Conservation (phyloP, 139 green algal species). For the Mychonastes homosphaera region DNA sequence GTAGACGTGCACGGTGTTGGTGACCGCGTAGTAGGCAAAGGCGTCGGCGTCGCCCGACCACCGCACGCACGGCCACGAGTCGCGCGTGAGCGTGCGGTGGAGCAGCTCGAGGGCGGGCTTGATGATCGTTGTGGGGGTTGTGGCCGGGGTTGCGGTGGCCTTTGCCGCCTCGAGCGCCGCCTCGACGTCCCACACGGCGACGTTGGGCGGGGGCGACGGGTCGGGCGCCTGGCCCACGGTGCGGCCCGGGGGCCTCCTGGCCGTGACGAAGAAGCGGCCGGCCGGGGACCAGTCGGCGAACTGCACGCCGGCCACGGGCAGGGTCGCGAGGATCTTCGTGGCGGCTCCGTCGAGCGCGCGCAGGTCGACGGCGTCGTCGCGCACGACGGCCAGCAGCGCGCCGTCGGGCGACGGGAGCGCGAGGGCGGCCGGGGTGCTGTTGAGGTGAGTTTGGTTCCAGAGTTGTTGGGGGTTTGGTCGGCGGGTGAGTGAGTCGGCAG, state of each 20-base stretch:
- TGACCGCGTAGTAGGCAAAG: constrained; percentile 51
- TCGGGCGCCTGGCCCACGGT: too few species aligned
- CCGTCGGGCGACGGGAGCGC: constrained; percentile 26
- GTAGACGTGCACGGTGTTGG: constrained; percentile 82
- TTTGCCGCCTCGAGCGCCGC: too few species aligned
- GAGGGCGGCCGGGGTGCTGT: constrained; percentile 16
- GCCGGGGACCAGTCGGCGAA: constrained; percentile 15
- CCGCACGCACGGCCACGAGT: constrained; percentile 28
- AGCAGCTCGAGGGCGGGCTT: constrained; percentile 13
- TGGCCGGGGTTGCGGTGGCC: too few species aligned
- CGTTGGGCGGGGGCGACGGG: too few species aligned
- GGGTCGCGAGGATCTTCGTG: too few species aligned
- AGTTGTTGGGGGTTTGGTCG: too few species aligned
- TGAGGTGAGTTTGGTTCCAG: too few species aligned
- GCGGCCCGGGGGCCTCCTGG: too few species aligned
- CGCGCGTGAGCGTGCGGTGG: constrained; percentile 5
- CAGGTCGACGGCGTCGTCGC: constrained; percentile 19
- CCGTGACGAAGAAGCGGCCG: constrained; percentile 5
- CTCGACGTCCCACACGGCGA: too few species aligned
- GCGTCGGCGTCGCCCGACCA: constrained; percentile 58
- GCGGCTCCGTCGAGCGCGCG: constrained; percentile 13
- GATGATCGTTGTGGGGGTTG: too few species aligned
- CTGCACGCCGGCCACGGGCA: constrained; percentile 20
- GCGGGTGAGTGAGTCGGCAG: too few species aligned
- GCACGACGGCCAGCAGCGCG: constrained; percentile 15